These are phyloP conservation scores for Ichthyophonus hoferi DNA, from an alignment of 208 protist species.

Conservation along the genomic window DNA sequence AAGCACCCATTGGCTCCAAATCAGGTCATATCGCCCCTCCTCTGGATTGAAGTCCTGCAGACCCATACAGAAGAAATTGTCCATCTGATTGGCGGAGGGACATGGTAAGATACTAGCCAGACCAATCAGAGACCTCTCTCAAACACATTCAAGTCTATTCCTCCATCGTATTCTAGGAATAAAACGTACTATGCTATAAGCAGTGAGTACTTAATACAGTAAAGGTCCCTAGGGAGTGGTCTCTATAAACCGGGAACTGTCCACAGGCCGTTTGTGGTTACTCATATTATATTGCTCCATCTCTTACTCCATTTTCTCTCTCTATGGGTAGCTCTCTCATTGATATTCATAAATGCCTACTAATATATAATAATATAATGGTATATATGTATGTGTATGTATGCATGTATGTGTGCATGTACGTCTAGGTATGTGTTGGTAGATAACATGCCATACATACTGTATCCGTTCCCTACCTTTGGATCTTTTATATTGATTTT, in stretches of 20 bases:
- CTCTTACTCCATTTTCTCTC: too few relatives aligned
- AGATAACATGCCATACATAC: neutral
- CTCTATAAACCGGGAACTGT: too few relatives aligned
- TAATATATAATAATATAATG: neutral
- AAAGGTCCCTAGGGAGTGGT: too few relatives aligned
- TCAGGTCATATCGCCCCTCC: constrained; percentile 11
- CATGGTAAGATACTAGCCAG: too few relatives aligned
- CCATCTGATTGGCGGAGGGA: constrained; percentile 3
- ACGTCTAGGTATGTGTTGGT: neutral
- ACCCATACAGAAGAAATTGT: neutral
- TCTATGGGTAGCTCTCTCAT: too few relatives aligned
- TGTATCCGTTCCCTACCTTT: neutral
- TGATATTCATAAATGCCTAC: neutral
- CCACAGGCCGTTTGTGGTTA: too few relatives aligned
- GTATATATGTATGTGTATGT: neutral
- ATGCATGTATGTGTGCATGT: neutral
- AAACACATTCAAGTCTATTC: too few relatives aligned
- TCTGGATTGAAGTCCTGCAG: constrained; percentile 32
- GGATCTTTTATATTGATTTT: neutral
- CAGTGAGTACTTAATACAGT: too few relatives aligned
- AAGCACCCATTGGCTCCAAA: constrained; percentile 32
- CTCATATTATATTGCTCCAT: too few relatives aligned
- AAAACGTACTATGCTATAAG: too few relatives aligned
- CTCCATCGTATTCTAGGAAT: too few relatives aligned
- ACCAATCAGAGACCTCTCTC: too few relatives aligned